A percentile compares a stretch with the other conserved stretches of the same genome.
Evolutionary conservation across 2,329 filamentous ascomycete species (phyloP).

Genomic region (Hymenoscyphus repandus): DNA sequence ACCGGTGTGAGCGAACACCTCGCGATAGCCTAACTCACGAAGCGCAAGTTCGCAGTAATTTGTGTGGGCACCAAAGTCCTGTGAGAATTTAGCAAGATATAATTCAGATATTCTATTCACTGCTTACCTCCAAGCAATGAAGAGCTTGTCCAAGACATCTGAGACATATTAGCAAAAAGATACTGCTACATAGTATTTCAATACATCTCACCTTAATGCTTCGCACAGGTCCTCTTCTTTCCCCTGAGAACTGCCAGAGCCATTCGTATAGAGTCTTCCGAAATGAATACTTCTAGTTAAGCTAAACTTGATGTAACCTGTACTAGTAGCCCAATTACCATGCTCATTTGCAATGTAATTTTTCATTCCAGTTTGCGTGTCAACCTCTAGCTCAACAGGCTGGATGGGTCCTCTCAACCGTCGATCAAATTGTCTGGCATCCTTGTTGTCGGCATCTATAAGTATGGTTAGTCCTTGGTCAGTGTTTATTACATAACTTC

Average conservation of each 20-base stretch:
- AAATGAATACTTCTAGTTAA: conserved; percentile 71
- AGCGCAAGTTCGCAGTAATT: conserved; percentile 79
- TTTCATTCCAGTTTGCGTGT: conserved; percentile 86
- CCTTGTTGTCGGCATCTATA: conserved; percentile 68
- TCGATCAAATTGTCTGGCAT: conserved; percentile 76
- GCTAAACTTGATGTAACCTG: conserved; percentile 76
- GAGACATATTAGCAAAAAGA: neutral
- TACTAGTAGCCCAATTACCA: conserved; percentile 83
- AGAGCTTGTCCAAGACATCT: conserved; percentile 49
- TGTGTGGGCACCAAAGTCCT: conserved; percentile 72
- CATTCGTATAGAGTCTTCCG: conserved; percentile 68
- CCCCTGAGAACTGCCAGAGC: conserved; percentile 51
- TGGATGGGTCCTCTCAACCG: conserved; percentile 77
- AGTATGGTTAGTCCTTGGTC: neutral
- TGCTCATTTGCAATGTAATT: conserved; percentile 95
- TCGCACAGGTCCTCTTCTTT: conserved; percentile 76
- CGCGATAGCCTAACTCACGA: conserved; percentile 62
- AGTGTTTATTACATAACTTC: neutral
- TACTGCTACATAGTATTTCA: neutral
- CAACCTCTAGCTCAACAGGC: conserved; percentile 66
- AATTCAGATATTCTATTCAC: neutral
- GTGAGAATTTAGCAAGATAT: conserved; percentile 16
- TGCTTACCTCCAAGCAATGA: conserved; percentile 43
- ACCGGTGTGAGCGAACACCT: conserved; percentile 74
- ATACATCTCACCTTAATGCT: conserved; percentile 49